Conservation (phyloP, 2,329 filamentous ascomycete genomes). For the Sporothrix curviconia region DNA sequence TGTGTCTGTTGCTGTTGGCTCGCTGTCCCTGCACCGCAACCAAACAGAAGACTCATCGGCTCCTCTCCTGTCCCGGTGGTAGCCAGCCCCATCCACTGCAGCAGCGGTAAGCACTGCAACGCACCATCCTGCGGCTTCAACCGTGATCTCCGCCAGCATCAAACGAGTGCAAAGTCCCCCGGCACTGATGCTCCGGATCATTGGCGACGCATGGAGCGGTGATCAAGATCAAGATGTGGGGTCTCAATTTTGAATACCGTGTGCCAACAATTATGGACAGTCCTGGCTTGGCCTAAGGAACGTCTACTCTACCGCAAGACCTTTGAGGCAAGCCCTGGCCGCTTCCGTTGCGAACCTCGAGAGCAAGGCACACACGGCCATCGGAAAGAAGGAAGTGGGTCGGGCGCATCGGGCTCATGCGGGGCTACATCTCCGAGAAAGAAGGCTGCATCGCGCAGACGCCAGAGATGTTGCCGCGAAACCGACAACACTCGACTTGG, state of each 20-base stretch:
- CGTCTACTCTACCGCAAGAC: conserved; percentile 64
- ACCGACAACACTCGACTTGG: conserved; percentile 63
- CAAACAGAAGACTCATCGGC: conserved; percentile 62
- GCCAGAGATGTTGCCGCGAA: conserved; percentile 32
- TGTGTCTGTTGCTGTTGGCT: conserved; percentile 67
- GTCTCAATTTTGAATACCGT: conserved; percentile 80
- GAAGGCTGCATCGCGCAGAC: not conserved
- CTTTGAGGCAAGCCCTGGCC: conserved; percentile 68
- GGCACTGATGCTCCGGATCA: conserved; percentile 80
- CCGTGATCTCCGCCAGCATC: not conserved
- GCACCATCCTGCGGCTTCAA: conserved; percentile 17
- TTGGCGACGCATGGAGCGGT: conserved; percentile 87
- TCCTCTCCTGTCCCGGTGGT: conserved; percentile 31
- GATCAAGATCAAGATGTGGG: conserved; percentile 79
- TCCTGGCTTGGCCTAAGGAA: conserved; percentile 61
- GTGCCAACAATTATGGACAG: conserved; percentile 77
- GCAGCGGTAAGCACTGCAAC: not conserved
- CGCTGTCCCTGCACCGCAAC: conserved; percentile 57
- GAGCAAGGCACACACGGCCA: conserved; percentile 52
- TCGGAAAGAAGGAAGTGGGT: too few relatives aligned
- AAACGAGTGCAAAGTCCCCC: conserved; percentile 24
- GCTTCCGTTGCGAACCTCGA: conserved; percentile 73
- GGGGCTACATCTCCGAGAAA: conserved; percentile 24
- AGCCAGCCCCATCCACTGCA: conserved; percentile 20
- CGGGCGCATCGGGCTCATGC: conserved; percentile 12